phyloP scores from a whole-genome alignment of 2,329 filamentous ascomycete genomes.

The Curvularia hawaiiensis region DNA sequence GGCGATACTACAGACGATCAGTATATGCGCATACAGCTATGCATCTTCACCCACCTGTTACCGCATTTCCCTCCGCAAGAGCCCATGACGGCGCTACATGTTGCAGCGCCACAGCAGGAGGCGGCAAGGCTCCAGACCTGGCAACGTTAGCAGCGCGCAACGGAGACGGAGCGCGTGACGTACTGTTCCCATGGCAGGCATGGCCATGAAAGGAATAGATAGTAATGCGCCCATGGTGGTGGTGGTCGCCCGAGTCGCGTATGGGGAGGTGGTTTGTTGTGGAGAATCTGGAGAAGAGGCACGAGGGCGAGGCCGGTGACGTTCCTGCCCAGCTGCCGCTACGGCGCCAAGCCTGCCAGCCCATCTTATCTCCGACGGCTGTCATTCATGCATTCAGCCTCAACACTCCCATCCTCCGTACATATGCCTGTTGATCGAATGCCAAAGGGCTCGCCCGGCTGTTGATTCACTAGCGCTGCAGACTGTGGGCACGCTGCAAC shows the following conservation, averaged over 20 bases:
- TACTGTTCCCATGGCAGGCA: slow-evolving; percentile 88
- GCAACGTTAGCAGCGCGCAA: slow-evolving; percentile 31
- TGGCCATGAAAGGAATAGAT: slow-evolving; percentile 84
- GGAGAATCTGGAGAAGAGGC: slow-evolving; percentile 15
- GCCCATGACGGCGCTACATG: slow-evolving; percentile 93
- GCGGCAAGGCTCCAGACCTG: slow-evolving; percentile 78
- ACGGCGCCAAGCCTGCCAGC: slow-evolving; percentile 19
- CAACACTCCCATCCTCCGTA: slow-evolving; percentile 6
- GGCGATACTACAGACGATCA: slow-evolving; percentile 69
- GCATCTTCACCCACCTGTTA: slow-evolving; percentile 69
- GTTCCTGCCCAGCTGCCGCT: slow-evolving; percentile 24
- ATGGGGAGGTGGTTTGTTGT: slow-evolving; percentile 15
- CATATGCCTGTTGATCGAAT: background rate
- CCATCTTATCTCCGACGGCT: slow-evolving; percentile 28
- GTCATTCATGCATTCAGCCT: slow-evolving; percentile 10
- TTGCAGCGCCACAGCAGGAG: slow-evolving; percentile 95
- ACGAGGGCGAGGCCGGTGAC: slow-evolving; percentile 24
- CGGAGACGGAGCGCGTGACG: slow-evolving; percentile 43
- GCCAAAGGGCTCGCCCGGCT: slow-evolving; percentile 5
- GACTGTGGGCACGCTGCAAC: background rate
- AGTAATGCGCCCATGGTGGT: slow-evolving; percentile 83
- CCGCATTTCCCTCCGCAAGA: slow-evolving; percentile 90
- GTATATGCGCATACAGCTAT: background rate
- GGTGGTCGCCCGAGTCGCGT: slow-evolving; percentile 19
- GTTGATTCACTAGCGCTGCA: slow-evolving; percentile 1